Base-by-base conservation (phyloP, 1,284 basidiomycete genomes). In the Gomphus bonarii region DNA sequence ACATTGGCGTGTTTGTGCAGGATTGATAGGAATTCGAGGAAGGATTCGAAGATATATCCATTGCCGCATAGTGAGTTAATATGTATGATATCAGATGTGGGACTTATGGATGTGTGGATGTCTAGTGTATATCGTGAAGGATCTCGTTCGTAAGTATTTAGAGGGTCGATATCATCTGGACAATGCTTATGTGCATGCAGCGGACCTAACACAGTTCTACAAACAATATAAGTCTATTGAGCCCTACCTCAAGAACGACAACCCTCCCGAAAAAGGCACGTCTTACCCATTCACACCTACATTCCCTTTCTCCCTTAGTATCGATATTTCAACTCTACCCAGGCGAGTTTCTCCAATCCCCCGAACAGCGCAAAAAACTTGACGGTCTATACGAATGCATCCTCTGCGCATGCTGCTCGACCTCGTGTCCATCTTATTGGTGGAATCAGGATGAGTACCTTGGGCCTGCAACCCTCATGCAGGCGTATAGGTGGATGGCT, bases 221-320 rank as follows among this genome's bases (percentile, higher is more conserved):
- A 97, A 99, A 75, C 95, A 99, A 73, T 98, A 99, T 89, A 98
- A 98, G 75, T 95, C 93, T 42, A 97, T 99, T 71, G 86, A 99
- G 73, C 93, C 92, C 8, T 97, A 84, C 77, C 80, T 97, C 49
- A 86, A 95, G 77, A 93, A 93, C 72, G 88, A 93, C 71, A 92
- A 89, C 72, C 84, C 85, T 1, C 93, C 93, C 3, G 88, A 78
- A 61, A 75, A 87, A 62, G 73, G 73, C 33, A 72, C 73, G 18
- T 50, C 48, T 5, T 1, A 16, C 30, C 12, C 3, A 12, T n/a
- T 25, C 3, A 25, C 25, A 2, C 25, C 25, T 16, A 30, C 22
- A 14, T 31, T 22, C 22, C 5, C 12, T 36, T n/a, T 30, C 9
- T 33, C 8, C 30, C 1, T n/a, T 7, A 38, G 1, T 44, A n/a